Conservation (phyloP, 331 rosid species). For the Phaseolus coccineus region DNA sequence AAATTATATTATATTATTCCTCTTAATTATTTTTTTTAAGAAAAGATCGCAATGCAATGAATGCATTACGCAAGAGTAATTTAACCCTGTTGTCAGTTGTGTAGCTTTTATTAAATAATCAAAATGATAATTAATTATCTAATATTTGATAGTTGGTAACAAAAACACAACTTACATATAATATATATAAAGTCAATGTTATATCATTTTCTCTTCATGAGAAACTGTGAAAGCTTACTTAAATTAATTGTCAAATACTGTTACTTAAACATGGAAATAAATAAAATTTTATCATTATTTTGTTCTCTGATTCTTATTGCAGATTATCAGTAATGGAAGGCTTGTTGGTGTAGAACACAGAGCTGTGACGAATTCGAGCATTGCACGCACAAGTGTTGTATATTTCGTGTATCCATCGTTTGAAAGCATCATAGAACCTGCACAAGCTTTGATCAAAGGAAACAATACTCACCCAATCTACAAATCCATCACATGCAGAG, state of each 20-base stretch:
- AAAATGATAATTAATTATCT: no score
- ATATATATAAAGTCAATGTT: no score
- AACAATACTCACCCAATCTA: conserved; percentile 31
- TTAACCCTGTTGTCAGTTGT: no score
- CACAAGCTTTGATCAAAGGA: conserved; percentile 45
- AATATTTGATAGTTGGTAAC: no score
- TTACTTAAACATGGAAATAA: no score
- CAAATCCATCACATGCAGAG: conserved; percentile 44
- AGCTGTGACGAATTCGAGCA: conserved; percentile 45
- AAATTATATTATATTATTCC: no score
- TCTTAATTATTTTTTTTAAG: no score
- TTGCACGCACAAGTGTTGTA: conserved; percentile 57
- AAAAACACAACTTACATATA: no score
- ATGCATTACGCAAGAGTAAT: no score
- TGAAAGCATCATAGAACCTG: conserved; percentile 60
- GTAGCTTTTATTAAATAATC: no score
- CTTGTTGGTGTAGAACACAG: conserved; percentile 1
- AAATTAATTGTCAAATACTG: no score
- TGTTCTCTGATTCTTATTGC: neutral
- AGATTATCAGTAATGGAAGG: conserved; percentile 52
- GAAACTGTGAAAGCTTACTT: neutral
- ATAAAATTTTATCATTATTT: neutral
- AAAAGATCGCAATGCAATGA: no score
- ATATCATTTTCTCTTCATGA: neutral
- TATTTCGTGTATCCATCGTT: conserved; percentile 63